phyloP scores from a whole-genome alignment of 306 rosid species.

The Quercus variabilis region DNA sequence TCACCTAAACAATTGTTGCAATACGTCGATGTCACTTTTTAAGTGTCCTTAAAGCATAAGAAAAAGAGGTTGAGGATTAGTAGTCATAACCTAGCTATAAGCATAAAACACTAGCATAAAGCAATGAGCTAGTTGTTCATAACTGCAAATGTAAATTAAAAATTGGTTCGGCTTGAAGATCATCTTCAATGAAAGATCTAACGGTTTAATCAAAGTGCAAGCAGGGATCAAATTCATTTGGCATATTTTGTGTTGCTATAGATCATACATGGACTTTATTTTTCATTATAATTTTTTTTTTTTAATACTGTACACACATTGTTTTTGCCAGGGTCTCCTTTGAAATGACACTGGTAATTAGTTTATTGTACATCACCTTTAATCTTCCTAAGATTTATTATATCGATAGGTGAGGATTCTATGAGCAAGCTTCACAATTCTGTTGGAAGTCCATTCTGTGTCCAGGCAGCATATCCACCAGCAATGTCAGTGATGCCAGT shows the following conservation, averaged over 20 bases:
- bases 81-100: too few relatives aligned
- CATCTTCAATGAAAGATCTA: background rate
- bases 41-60: background rate
- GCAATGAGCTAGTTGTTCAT: too few relatives aligned
- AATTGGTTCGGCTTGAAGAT: background rate
- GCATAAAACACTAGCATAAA: background rate
- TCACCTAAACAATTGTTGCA: too few relatives aligned
- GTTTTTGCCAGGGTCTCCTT: background rate
- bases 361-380: background rate
- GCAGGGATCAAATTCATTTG: too few relatives aligned
- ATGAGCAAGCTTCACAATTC: slow-evolving; percentile 41
- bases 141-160: background rate
- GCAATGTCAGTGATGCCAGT: slow-evolving; percentile 77
- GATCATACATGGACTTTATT: background rate
- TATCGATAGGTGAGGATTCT: slow-evolving; percentile 8
- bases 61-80: background rate
- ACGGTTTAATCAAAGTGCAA: background rate
- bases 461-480: slow-evolving; percentile 89
- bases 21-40: background rate
- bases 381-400: background rate
- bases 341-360: background rate
- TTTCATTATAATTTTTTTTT: background rate
- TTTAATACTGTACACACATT: background rate
- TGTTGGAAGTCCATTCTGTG: slow-evolving; percentile 68
- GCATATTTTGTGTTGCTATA: background rate